Conservation (phyloP, 2,329 filamentous ascomycete species). For the Nannizziopsis barbatae region DNA sequence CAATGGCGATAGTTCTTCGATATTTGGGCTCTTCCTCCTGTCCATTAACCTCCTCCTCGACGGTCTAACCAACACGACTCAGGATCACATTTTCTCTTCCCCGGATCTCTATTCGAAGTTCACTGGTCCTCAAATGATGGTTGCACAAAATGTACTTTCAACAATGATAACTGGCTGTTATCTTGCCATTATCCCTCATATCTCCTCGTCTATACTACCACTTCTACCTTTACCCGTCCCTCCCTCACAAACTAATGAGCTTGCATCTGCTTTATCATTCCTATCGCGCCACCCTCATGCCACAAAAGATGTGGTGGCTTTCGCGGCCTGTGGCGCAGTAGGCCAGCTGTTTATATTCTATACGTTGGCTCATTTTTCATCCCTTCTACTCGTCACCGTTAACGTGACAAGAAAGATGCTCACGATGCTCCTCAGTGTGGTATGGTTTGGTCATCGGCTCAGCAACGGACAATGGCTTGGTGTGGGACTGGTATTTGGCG, state of each 20-base stretch:
- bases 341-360: constrained; percentile 98
- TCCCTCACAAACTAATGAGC: constrained; percentile 57
- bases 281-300: constrained; percentile 68
- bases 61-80: constrained; percentile 88
- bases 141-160: constrained; percentile 82
- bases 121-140: constrained; percentile 97
- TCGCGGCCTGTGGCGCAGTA: constrained; percentile 78
- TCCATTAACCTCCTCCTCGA: constrained; percentile 88
- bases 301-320: constrained; percentile 78
- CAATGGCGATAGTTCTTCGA: constrained; percentile 53
- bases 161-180: constrained; percentile 67
- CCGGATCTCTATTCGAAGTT: constrained; percentile 59
- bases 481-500: constrained; percentile 85
- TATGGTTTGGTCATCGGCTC: constrained; percentile 85
- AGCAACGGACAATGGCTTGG: constrained; percentile 87
- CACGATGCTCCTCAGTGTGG: constrained; percentile 92
- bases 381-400: constrained; percentile 83
- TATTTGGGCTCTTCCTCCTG: constrained; percentile 63
- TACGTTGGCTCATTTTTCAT: constrained; percentile 84
- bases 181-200: constrained; percentile 64
- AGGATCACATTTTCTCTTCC: constrained; percentile 80
- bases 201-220: constrained; percentile 57
- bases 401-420: constrained; percentile 98
- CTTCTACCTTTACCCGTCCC: constrained; percentile 52
- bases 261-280: constrained; percentile 68